Evolutionary conservation across 371 early-diverging fungal genomes (phyloP).

Genomic region (Mortierella sp.): DNA sequence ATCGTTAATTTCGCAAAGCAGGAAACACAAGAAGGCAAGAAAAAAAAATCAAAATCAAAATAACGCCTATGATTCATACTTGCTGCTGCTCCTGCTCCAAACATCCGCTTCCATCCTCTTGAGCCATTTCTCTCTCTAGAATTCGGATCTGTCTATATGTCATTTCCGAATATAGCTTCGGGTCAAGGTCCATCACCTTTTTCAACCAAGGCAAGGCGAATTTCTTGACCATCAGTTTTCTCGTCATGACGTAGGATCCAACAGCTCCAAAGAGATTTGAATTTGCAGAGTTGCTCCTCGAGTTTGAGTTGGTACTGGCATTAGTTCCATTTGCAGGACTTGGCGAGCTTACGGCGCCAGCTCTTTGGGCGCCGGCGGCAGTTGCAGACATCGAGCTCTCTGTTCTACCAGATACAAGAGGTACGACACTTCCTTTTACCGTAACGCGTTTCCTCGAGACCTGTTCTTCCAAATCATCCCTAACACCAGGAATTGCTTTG

Average conservation of each 20-base stretch:
- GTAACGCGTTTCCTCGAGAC: constrained; percentile 17
- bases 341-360: not conserved
- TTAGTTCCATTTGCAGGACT: not conserved
- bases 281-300: constrained; percentile 19
- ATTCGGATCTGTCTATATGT: constrained; percentile 42
- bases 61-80: constrained; percentile 11
- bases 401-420: not conserved
- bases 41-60: not conserved
- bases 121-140: constrained; percentile 48
- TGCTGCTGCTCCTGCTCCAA: constrained; percentile 12
- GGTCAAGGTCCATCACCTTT: constrained; percentile 27
- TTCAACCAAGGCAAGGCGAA: constrained; percentile 51
- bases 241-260: constrained; percentile 38
- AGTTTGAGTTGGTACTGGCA: not conserved
- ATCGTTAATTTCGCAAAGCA: not conserved
- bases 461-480: constrained; percentile 36
- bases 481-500: constrained; percentile 43
- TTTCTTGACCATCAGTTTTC: constrained; percentile 39
- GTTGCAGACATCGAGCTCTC: constrained; percentile 1
- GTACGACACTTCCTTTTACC: not conserved
- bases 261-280: constrained; percentile 41
- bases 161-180: constrained; percentile 32
- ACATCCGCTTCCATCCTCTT: constrained; percentile 7
- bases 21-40: not conserved
- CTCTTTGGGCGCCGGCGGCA: not conserved